Conservation (phyloP, 2,329 filamentous ascomycete species). For the Emmonsia crescens region DNA sequence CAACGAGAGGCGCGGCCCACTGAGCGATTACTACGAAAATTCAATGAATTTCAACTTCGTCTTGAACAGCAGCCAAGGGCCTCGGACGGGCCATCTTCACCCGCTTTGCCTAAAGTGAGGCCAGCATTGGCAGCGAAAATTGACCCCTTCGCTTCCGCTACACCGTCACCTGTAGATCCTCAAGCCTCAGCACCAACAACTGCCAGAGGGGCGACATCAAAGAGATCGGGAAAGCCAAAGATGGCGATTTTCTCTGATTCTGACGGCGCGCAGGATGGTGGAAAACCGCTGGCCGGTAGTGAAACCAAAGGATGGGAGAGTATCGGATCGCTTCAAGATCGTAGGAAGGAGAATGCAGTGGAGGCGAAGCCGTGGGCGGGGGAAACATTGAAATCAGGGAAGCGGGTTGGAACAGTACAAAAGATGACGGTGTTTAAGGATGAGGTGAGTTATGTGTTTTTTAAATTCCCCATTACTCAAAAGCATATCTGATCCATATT, state of each 20-base stretch:
- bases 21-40: constrained; percentile 76
- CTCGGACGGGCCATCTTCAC: constrained; percentile 61
- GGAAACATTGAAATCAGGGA: constrained; percentile 78
- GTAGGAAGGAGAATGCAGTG: constrained; percentile 86
- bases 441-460: constrained; percentile 60
- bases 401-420: constrained; percentile 61
- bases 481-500: constrained; percentile 48
- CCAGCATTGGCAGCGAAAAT: constrained; percentile 76
- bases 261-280: constrained; percentile 44
- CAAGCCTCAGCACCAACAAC: constrained; percentile 57
- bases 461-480: constrained; percentile 28
- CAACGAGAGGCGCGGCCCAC: constrained; percentile 76
- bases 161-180: constrained; percentile 35
- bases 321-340: constrained; percentile 73
- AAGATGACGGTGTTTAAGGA: constrained; percentile 96
- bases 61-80: constrained; percentile 56
- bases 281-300: constrained; percentile 43
- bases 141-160: constrained; percentile 59
- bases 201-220: constrained; percentile 37
- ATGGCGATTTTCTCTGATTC: constrained; percentile 84
- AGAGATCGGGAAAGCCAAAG: constrained; percentile 65
- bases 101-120: constrained; percentile 71
- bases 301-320: constrained; percentile 74
- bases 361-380: constrained; percentile 86
- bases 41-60: constrained; percentile 78